Evolutionary conservation across 306 rosid genomes (phyloP), one percentile per base, ranked within the genome.

Genomic region (Malus sieversii): DNA sequence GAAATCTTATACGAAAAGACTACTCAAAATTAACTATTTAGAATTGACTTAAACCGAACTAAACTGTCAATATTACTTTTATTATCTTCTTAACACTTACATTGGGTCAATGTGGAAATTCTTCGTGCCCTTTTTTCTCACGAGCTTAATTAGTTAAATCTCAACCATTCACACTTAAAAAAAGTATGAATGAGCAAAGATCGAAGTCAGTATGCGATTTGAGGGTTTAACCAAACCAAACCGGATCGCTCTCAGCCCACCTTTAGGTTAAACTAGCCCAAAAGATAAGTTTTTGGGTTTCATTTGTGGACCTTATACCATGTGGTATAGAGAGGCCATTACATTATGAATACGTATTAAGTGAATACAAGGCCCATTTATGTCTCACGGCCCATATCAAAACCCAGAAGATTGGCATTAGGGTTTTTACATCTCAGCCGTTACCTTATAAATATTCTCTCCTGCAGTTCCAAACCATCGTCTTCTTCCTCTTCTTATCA

Each of bases 161-260:
- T 48, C 20, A 15, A 48, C 55, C 19, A 6, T 48, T 48, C 55
- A 5, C 7, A 1, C 55, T 2, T 46, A 14, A 48, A 11, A 0
- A 15, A 4, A 4, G 7, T 4, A 6, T 14, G 1, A 15, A 0
- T 48, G 1, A 5, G 1, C 8, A 48, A 15, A 15, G 6, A 2
- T 14, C 0, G 0, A 0, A 48, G 8, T 15, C 19, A 0, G 7
- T 13, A 14, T 46, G 53, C 5, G 2, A 14, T 46, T 46, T 14
- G 19, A 46, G 5, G 2, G 18, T 45, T 45, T 45, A 13, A 13
- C 52, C 2, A 2, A 45, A 46, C 18, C 52, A 46, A 13, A 4
- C 18, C 1, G 18, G 5, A 46, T 46, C 1, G 52, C 40, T 16
- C 6, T 2, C 0, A 6, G 52, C 52, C 52, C 52, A 46, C 52